Evolutionary conservation across 202 grass and related monocot genomes (phyloP), one percentile per base, ranked within the genome.

Genomic region (Cymbopogon flexuosus): DNA sequence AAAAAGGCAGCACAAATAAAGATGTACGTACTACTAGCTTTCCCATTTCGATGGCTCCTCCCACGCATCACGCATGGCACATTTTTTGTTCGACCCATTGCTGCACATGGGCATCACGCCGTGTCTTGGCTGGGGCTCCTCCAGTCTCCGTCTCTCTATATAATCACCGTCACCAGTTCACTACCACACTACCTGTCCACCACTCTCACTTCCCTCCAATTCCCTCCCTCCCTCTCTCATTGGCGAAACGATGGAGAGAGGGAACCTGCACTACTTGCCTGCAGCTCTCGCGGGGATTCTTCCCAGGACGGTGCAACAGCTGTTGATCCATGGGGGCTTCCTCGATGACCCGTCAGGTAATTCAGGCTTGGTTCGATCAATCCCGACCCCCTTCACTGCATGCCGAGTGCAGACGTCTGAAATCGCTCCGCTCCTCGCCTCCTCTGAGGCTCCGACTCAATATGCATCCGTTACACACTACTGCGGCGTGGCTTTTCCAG

Each of bases 271-370:
- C 23, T n/a, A 24, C 1, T 18, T 46, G 23, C 51, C 51, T 19
- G 72, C 10, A 15, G 79, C 10, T 19, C 65, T 78, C 24, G 58
- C 58, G 6, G 59, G 36, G 77, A 46, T 74, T 58, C 45, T 47
- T 47, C 35, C 60, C 19, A 24, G 42, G 8, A 42, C 2, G 66
- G 33, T 54, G 75, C 68, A 73, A 15, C 34, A 79, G 68, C 65
- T 78, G 66, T 73, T 83, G 15, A 39, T 65, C 66, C 73, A 19
- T 3, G 11, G 47, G 70, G 70, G 49, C 19, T 61, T 81, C n/a
- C 70, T 78, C 66, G 43, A 12, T 45, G 58, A 78, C 65, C 65
- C 66, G 0, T 58, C 85, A 72, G 62, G 85, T 87, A 78, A 31
- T 31, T 31, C 1, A 83, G 66, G 35, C 27, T 59, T 35, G 18